Percentiles rank a stretch among this genome's conserved stretches.
Conservation (phyloP, 257 asterid species). For the Solanum pinnatisectum region DNA sequence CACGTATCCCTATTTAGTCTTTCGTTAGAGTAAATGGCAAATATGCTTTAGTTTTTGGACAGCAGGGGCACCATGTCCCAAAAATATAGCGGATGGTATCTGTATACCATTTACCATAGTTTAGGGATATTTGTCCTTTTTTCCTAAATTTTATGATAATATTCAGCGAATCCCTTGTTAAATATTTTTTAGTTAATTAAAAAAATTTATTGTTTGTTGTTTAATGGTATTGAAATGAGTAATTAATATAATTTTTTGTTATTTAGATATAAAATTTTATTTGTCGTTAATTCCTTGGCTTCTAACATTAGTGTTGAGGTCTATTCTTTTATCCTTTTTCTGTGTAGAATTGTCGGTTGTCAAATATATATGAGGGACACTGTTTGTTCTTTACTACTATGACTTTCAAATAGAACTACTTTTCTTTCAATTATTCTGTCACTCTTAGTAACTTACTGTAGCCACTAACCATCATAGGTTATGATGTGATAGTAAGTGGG, state of each 20-base stretch:
- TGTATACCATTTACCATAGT: not conserved
- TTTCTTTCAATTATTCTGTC: not conserved
- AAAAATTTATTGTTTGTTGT: accelerated
- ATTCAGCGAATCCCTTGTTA: not conserved
- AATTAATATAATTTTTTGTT: not conserved
- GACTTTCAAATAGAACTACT: not conserved
- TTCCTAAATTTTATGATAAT: not conserved
- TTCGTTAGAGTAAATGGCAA: not conserved
- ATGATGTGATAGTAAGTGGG: not conserved
- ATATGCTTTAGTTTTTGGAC: no score
- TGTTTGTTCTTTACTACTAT: not conserved
- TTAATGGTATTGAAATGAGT: not conserved
- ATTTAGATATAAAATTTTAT: not conserved
- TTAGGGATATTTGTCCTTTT: no score
- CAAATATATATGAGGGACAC: not conserved
- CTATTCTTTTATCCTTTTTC: not conserved
- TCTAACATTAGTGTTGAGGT: not conserved
- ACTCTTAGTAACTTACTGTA: not conserved
- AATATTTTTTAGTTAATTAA: not conserved
- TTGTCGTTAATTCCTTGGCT: not conserved
- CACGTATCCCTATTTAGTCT: not conserved
- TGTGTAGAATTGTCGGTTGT: not conserved
- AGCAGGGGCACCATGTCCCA: not conserved
- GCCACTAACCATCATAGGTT: not conserved
- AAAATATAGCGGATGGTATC: no score